phyloP scores from a whole-genome alignment of 2,329 filamentous ascomycete genomes.

The Xylariales sp. region DNA sequence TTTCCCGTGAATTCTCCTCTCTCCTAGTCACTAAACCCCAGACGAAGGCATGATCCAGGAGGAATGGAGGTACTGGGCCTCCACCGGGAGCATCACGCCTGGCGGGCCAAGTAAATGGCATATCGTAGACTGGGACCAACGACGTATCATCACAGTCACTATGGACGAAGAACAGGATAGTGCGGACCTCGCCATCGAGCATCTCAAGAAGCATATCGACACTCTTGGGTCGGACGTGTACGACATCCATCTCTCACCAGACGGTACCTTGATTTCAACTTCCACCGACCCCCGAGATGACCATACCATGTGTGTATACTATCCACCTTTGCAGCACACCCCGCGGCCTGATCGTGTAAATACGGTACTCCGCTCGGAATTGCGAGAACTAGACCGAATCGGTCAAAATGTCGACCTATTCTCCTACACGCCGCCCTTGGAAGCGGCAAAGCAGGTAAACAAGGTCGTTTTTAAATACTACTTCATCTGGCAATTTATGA shows the following conservation, averaged over 20 bases:
- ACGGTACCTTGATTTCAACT: conserved; percentile 6
- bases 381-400: conserved; percentile 13
- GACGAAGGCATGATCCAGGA: conserved; percentile 13
- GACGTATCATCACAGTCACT: conserved; percentile 21
- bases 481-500: background rate
- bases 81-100: background rate
- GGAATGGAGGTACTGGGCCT: conserved; percentile 16
- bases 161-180: conserved; percentile 21
- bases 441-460: background rate
- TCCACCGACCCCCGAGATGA: conserved; percentile 17
- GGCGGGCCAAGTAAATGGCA: conserved; percentile 17
- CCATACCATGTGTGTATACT: conserved; percentile 4
- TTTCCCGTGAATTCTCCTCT: no score
- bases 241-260: conserved; percentile 15
- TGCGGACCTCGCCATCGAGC: conserved; percentile 8
- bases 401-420: conserved; percentile 13
- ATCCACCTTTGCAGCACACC: conserved; percentile 5
- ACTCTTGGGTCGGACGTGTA: background rate
- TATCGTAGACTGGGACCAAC: conserved; percentile 21
- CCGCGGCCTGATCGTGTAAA: background rate
- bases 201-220: conserved; percentile 19
- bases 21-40: background rate
- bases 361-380: conserved; percentile 10
- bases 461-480: conserved; percentile 17
- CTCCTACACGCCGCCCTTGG: conserved; percentile 1